These are phyloP conservation scores for Thielaviopsis populi DNA, from an alignment of 2,329 filamentous ascomycete genomes.

Conservation along the genomic window DNA sequence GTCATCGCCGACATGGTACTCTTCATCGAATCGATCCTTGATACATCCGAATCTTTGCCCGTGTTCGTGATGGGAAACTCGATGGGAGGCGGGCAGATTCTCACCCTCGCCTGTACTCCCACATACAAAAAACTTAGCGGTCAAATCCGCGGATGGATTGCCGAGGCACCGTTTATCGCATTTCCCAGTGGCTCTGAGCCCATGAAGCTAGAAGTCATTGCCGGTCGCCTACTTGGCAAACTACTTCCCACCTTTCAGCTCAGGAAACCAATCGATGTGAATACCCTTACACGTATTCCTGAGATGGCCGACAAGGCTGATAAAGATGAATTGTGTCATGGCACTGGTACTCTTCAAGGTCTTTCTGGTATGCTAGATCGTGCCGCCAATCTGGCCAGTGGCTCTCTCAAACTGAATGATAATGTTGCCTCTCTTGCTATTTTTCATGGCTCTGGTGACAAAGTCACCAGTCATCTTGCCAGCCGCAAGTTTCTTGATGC, in stretches of 20 bases:
- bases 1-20: conserved; percentile 67
- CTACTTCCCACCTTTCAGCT: conserved; percentile 55
- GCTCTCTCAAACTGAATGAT: conserved; percentile 36
- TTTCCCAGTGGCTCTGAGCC: conserved; percentile 54
- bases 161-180: conserved; percentile 65
- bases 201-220: conserved; percentile 42
- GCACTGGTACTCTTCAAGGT: conserved; percentile 75
- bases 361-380: conserved; percentile 65
- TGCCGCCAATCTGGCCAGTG: conserved; percentile 42
- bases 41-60: conserved; percentile 42
- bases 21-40: conserved; percentile 41
- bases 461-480: conserved; percentile 49
- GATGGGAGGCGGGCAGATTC: conserved; percentile 71
- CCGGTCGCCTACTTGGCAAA: conserved; percentile 51
- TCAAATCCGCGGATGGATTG: conserved; percentile 55
- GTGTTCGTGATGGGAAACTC: conserved; percentile 81
- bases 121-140: conserved; percentile 39
- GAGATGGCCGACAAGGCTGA: conserved; percentile 44
- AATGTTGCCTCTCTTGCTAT: conserved; percentile 53
- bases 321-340: conserved; percentile 58
- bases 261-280: conserved; percentile 46
- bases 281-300: conserved; percentile 52
- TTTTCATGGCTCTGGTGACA: conserved; percentile 62
- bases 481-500: conserved; percentile 48
- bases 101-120: conserved; percentile 42